phyloP scores from a whole-genome alignment of 106 monocot genomes.

The Dendrobium catenatum region DNA sequence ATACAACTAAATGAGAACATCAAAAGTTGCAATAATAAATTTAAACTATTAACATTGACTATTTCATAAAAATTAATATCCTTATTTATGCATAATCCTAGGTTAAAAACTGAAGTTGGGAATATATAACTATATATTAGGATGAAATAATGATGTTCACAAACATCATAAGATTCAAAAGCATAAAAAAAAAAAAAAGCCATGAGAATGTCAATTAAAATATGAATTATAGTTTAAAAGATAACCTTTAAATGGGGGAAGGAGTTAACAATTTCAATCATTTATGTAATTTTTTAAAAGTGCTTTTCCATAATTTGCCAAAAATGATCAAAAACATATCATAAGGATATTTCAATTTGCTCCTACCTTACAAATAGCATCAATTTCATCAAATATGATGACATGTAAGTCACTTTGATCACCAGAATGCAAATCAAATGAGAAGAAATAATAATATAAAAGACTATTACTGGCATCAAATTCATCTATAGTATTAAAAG shows the following conservation, averaged over 20 bases:
- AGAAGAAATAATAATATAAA: slow-evolving; percentile 1
- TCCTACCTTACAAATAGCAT: slow-evolving; percentile 98
- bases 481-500: not conserved
- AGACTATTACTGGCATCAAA: not conserved
- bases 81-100: too few relatives aligned
- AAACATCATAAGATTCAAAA: too few relatives aligned
- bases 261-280: not conserved
- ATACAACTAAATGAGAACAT: too few relatives aligned
- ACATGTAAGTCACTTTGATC: slow-evolving; percentile 98
- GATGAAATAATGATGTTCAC: too few relatives aligned
- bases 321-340: not conserved
- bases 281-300: not conserved
- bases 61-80: too few relatives aligned
- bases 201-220: too few relatives aligned
- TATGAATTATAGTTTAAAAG: not conserved
- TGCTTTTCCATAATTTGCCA: not conserved
- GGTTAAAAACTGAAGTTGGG: too few relatives aligned
- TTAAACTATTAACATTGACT: too few relatives aligned
- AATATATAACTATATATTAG: too few relatives aligned
- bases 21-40: too few relatives aligned
- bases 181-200: too few relatives aligned
- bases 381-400: slow-evolving; percentile 99
- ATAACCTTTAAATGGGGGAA: not conserved
- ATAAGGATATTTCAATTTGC: slow-evolving; percentile 7
- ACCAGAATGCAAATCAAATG: slow-evolving; percentile 43